phyloP scores from a whole-genome alignment of 305 asterid species.

The Solanum hybrid region DNA sequence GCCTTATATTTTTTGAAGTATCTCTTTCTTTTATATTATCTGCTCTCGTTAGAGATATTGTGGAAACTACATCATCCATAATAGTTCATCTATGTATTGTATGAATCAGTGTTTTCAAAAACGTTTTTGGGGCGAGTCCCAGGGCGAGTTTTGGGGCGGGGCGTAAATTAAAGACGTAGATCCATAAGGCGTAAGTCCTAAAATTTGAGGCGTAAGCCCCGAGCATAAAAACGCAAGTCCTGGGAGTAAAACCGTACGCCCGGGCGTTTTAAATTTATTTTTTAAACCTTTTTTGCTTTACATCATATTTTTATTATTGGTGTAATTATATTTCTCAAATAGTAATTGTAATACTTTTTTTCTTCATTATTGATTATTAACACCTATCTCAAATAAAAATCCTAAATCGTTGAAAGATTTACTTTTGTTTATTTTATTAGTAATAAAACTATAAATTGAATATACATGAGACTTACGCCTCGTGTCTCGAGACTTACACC shows the following conservation, averaged over 20 bases:
- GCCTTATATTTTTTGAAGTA: neutral
- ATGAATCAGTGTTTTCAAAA: neutral
- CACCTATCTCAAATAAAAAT: no score
- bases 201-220: neutral
- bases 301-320: neutral
- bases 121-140: neutral
- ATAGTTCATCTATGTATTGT: no score
- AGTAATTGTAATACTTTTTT: no score
- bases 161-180: neutral
- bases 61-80: no score
- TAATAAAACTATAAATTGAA: no score
- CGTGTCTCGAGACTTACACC: no score
- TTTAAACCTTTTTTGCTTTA: neutral
- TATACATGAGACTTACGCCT: neutral
- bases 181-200: neutral
- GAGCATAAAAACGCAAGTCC: neutral
- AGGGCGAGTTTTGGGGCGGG: neutral
- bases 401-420: neutral
- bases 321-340: neutral
- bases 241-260: neutral
- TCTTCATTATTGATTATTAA: no score
- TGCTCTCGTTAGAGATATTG: neutral
- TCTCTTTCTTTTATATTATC: rapidly evolving
- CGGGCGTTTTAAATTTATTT: no score
- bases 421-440: neutral